A percentile compares a stretch with the other conserved stretches of the same genome.
Evolutionary conservation across 257 asterid species (phyloP).

Genomic region (Solanum appendiculatum): DNA sequence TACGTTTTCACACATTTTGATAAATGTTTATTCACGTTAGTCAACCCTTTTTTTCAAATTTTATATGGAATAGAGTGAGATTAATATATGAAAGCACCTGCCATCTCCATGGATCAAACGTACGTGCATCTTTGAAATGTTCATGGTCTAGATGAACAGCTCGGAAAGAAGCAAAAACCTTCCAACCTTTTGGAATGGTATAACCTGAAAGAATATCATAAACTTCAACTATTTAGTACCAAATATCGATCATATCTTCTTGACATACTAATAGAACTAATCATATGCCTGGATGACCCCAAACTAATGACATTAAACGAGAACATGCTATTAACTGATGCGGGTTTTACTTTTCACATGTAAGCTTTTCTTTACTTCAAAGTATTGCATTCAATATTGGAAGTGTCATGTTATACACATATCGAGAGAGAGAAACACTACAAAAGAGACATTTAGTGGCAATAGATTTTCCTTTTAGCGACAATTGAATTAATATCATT

Average conservation of each 20-base stretch:
- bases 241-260: not conserved
- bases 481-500: not conserved
- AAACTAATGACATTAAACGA: not conserved
- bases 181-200: slow-evolving; percentile 85
- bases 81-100: slow-evolving; percentile 27
- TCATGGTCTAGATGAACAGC: slow-evolving; percentile 80
- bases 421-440: not conserved
- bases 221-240: not conserved
- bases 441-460: not conserved
- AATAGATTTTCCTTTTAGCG: not conserved
- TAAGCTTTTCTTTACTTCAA: not conserved
- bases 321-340: not conserved
- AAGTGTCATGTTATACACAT: not conserved
- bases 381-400: not conserved
- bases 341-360: not conserved
- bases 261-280: not conserved
- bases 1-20: not conserved
- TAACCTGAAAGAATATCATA: slow-evolving; percentile 32
- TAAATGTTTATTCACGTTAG: not conserved
- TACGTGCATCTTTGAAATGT: slow-evolving; percentile 80
- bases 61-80: not conserved
- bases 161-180: slow-evolving; percentile 76
- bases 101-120: slow-evolving; percentile 98
- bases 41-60: not conserved
- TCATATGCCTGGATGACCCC: not conserved